Conservation (phyloP, 2,329 filamentous ascomycete genomes). For the Arthrobotrys iridis region DNA sequence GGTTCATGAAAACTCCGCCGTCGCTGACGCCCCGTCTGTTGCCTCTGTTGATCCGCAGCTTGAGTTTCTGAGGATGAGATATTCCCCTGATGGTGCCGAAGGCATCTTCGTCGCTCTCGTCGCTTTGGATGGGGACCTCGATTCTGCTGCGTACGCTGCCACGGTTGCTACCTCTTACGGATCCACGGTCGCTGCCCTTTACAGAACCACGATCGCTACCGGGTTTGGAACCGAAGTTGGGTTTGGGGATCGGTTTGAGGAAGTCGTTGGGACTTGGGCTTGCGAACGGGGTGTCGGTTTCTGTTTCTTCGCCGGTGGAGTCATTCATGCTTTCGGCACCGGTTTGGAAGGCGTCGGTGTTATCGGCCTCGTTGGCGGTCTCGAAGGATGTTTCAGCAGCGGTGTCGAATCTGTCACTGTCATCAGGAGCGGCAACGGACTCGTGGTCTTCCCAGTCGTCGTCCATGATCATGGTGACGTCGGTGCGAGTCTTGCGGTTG, state of each 20-base stretch:
- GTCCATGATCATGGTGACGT: constrained; percentile 80
- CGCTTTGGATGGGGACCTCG: constrained; percentile 30
- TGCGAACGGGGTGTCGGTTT: constrained; percentile 72
- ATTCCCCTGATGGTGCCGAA: constrained; percentile 70
- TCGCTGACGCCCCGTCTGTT: constrained; percentile 70
- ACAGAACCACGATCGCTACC: constrained; percentile 52
- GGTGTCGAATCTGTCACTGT: constrained; percentile 79
- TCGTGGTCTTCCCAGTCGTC: constrained; percentile 70
- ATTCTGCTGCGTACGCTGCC: constrained; percentile 44
- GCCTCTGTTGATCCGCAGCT: constrained; percentile 75
- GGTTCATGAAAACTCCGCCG: constrained; percentile 69
- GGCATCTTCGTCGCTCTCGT: constrained; percentile 70
- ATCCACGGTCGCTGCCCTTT: constrained; percentile 57
- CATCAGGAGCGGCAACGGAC: constrained; percentile 61
- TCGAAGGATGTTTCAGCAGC: constrained; percentile 77
- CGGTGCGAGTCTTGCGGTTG: constrained; percentile 76
- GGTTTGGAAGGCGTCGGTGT: constrained; percentile 95
- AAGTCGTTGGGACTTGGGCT: constrained; percentile 62
- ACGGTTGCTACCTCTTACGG: constrained; percentile 58
- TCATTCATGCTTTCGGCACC: constrained; percentile 77
- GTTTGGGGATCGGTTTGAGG: constrained; percentile 60
- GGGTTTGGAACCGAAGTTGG: constrained; percentile 48
- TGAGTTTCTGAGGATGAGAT: constrained; percentile 69
- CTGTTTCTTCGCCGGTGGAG: constrained; percentile 79
- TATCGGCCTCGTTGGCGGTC: constrained; percentile 74